Base-by-base conservation (phyloP, 345 rosid species). In the Cardamine chenopodiifolia region DNA sequence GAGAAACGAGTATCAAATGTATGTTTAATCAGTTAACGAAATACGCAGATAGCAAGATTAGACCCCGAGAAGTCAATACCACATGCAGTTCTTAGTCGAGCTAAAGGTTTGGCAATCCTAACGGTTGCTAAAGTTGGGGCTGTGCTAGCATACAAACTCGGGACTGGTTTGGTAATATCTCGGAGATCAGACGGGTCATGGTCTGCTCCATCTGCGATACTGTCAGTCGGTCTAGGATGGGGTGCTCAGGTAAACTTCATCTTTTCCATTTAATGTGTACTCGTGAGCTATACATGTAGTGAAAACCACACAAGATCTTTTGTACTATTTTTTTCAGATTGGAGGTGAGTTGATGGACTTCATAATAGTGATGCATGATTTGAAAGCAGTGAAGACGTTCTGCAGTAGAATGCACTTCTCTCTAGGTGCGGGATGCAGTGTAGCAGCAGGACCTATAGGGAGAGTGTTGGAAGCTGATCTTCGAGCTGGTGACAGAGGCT, bases 271-370 rank as follows among this genome's bases (percentile, higher is more conserved):
- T 47, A 15, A 53, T 0, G 14, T 13, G n/a, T 57, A 8, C 32
- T 3, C 34, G 20, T 58, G 26, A 32, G 31, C 18, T 29, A 28
- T 55, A 64, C 2, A 2, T 52, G 45, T 32, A 7, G 13, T 20
- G 18, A 8, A 22, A 55, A 17, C 57, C 34, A 12, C 44, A 28
- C 15, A 34, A 13, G n/a, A 49, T 13, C 5, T 13, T 62, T 22
- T 76, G 29, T 44, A 23, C n/a, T 35, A 11, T 13, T 49, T 58
- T 68, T 71, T 19, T 31, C 73, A 95, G 99, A 78, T 88, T 71
- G 99, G 99, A 26, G 97, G 97, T 25, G 99, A 96, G 89, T 83
- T 96, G 68, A 89, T 88, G 99, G 99, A 96, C 79, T 96, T 89
- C 77, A 79, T 92, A 62, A 84, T 96, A 54, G 93, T 96, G 70